Conservation (phyloP, 371 early-diverging fungal genomes). For the Rhizopus arrhizus region DNA sequence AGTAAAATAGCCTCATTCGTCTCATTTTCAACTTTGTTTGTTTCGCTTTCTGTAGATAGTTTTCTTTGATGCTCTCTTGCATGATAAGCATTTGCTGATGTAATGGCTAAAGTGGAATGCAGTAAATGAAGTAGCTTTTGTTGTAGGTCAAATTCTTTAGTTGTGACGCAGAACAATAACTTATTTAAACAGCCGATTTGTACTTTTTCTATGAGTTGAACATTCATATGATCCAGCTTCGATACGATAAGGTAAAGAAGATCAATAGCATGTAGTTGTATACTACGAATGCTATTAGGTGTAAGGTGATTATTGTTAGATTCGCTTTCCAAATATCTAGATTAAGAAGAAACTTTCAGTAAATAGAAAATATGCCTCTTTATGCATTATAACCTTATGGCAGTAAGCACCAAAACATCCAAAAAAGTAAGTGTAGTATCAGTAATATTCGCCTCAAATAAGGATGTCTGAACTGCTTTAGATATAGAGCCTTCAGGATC, state of each 20-base stretch:
- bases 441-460: slow-evolving; percentile 14
- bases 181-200: slow-evolving; percentile 62
- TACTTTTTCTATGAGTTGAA: slow-evolving; percentile 54
- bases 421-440: slow-evolving; percentile 13
- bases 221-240: slow-evolving; percentile 57
- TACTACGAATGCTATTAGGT: slow-evolving; percentile 41
- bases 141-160: slow-evolving; percentile 66
- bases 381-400: slow-evolving; percentile 18
- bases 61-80: slow-evolving; percentile 8
- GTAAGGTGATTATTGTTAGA: slow-evolving; percentile 28
- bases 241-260: slow-evolving; percentile 64
- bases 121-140: slow-evolving; percentile 72
- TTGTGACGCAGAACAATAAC: slow-evolving; percentile 62
- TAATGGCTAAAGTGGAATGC: slow-evolving; percentile 60
- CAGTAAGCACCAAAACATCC: slow-evolving; percentile 19
- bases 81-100: slow-evolving; percentile 31
- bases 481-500: slow-evolving; percentile 28
- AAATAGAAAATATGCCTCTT: neutral
- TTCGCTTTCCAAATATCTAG: slow-evolving; percentile 51
- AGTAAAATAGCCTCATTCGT: slow-evolving; percentile 33
- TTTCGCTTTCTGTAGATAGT: slow-evolving; percentile 9
- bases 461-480: slow-evolving; percentile 18
- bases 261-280: slow-evolving; percentile 67
- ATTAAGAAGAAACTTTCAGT: neutral
- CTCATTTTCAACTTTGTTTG: neutral